A percentile compares a stretch with the other conserved stretches of the same genome.
phyloP scores from a whole-genome alignment of 1,284 basidiomycete genomes.

The Tilletia caries region DNA sequence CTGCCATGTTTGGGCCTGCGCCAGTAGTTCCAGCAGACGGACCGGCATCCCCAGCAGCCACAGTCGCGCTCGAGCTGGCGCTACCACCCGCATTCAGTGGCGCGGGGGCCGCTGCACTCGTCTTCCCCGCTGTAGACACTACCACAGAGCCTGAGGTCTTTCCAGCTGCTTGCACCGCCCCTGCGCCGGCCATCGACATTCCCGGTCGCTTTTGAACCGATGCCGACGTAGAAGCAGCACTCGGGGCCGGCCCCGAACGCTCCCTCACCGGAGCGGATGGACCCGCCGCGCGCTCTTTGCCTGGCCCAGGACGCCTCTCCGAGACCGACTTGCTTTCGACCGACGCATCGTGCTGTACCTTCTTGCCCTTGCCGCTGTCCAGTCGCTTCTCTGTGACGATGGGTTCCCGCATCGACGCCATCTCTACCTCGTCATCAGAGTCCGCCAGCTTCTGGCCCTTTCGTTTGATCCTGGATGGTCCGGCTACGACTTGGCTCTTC shows the following conservation, averaged over 20 bases:
- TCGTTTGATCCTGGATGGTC: too few species aligned
- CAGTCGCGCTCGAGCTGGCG: too few species aligned
- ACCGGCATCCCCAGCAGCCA: too few species aligned
- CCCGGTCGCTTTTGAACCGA: constrained; percentile 1
- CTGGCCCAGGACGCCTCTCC: neutral
- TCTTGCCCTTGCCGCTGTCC: too few species aligned
- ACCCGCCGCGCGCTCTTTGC: too few species aligned
- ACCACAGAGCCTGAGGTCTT: neutral
- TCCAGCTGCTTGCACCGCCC: neutral
- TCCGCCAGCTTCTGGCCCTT: neutral
- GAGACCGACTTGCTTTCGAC: neutral
- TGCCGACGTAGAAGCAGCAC: too few species aligned
- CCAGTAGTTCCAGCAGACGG: neutral
- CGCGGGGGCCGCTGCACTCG: neutral
- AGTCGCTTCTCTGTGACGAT: neutral
- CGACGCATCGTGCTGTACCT: neutral
- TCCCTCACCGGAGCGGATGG: too few species aligned
- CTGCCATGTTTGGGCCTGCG: neutral
- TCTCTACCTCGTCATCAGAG: neutral
- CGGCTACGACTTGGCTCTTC: too few species aligned
- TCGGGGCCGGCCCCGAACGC: too few species aligned
- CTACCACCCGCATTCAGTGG: too few species aligned
- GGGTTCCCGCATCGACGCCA: neutral
- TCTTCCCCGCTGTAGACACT: neutral
- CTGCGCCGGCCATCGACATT: constrained; percentile 3